phyloP scores from a whole-genome alignment of 129 eudicot species.

The Chrysanthemum lavandulifolium region DNA sequence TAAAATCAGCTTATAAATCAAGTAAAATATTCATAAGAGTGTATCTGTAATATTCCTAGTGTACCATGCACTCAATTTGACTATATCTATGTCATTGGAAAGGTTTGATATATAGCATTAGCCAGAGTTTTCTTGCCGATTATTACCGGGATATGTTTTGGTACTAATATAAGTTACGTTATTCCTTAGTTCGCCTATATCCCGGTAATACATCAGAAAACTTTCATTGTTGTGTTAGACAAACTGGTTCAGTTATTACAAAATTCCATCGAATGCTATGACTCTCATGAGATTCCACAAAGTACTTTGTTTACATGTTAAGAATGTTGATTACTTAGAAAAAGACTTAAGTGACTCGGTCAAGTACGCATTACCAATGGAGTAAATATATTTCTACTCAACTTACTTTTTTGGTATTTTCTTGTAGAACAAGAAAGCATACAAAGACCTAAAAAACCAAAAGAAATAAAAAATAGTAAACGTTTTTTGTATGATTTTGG shows the following conservation, averaged over 20 bases:
- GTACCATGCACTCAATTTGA: constrained; percentile 19
- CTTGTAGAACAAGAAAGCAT: not conserved
- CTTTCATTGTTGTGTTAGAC: not conserved
- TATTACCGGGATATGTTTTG: no score
- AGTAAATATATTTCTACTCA: constrained; percentile 8
- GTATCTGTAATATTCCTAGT: constrained; percentile 21
- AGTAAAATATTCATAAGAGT: not conserved
- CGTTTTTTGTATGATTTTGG: not conserved
- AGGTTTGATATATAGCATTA: no score
- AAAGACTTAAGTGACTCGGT: constrained; percentile 20
- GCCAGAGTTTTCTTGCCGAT: no score
- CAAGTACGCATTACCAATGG: constrained; percentile 25
- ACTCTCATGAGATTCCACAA: no score
- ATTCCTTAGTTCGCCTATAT: no score
- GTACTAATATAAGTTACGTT: no score
- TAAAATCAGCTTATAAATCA: not conserved
- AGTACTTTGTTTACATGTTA: not conserved
- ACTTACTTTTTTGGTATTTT: constrained; percentile 2
- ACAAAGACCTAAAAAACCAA: not conserved
- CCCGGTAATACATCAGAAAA: not conserved
- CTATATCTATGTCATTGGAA: not conserved
- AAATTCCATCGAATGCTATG: no score
- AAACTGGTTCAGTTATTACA: no score
- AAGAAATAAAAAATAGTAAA: not conserved
- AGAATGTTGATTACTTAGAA: constrained; percentile 6